phyloP scores from a whole-genome alignment of 306 rosid genomes.

The Hylodesmum podocarpum region DNA sequence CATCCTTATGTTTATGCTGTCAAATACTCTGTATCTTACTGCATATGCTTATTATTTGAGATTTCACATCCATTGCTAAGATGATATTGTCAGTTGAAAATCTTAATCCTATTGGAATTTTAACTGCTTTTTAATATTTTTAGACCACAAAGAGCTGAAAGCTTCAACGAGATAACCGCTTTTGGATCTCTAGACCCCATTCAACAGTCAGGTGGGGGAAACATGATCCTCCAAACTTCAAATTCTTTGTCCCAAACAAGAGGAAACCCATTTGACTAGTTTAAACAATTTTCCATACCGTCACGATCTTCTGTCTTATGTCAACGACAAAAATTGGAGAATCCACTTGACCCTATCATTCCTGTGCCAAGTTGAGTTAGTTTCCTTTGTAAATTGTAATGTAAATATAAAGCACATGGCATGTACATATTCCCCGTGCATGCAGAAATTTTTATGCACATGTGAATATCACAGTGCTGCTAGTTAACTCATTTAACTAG shows the following conservation, averaged over 20 bases:
- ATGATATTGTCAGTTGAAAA: neutral
- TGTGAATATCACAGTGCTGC: neutral
- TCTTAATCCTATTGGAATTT: neutral
- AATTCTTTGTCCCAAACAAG: slow-evolving; percentile 39
- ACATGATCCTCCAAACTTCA: slow-evolving; percentile 28
- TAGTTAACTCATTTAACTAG: neutral
- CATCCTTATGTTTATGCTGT: neutral
- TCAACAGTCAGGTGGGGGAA: slow-evolving; percentile 37
- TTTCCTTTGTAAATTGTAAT: neutral
- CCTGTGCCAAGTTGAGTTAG: neutral
- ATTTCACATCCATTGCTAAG: neutral
- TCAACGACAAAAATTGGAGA: neutral
- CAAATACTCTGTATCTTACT: neutral
- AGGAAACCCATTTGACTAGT: slow-evolving; percentile 74
- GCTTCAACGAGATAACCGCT: slow-evolving; percentile 29
- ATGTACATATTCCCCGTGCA: neutral
- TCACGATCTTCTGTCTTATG: neutral
- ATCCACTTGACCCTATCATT: neutral
- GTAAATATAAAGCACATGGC: slow-evolving; percentile 5
- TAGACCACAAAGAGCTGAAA: slow-evolving; percentile 41
- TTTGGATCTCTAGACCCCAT: slow-evolving; percentile 33
- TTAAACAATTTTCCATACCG: neutral
- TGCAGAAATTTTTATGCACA: neutral
- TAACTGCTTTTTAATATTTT: slow-evolving; percentile 6
- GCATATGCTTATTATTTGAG: neutral